Evolutionary conservation across 345 rosid species (phyloP).

Genomic region (Salix brachista): DNA sequence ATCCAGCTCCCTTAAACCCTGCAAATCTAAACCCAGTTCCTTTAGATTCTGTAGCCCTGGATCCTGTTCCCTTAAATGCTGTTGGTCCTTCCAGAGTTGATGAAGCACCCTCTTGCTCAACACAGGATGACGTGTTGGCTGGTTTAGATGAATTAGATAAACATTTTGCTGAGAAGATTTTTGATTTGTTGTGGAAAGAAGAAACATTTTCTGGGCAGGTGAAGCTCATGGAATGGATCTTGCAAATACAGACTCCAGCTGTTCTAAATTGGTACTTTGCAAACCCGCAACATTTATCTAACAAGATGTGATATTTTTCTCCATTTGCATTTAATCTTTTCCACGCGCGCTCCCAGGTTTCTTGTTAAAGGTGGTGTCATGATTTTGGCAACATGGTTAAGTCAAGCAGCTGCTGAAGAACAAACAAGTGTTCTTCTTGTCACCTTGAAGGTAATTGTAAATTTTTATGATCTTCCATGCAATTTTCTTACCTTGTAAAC

Average conservation of each 20-base stretch:
- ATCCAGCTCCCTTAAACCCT: constrained; percentile 13
- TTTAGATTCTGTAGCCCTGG: neutral
- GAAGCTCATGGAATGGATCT: constrained; percentile 89
- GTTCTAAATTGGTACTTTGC: constrained; percentile 64
- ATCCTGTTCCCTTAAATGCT: constrained; percentile 8
- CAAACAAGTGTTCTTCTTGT: constrained; percentile 72
- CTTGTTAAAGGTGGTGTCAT: constrained; percentile 82
- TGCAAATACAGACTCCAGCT: constrained; percentile 70
- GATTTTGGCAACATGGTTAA: constrained; percentile 91
- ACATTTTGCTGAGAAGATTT: constrained; percentile 68
- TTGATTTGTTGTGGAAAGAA: constrained; percentile 59
- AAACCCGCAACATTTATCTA: constrained; percentile 7
- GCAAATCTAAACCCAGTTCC: neutral
- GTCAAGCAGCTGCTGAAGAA: constrained; percentile 83
- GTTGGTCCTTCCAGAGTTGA: constrained; percentile 30
- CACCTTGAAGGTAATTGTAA: constrained; percentile 53
- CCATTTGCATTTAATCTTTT: constrained; percentile 8
- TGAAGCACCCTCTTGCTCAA: constrained; percentile 50
- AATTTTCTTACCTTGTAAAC: neutral
- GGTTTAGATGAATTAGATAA: constrained; percentile 62
- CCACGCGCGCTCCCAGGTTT: constrained; percentile 54
- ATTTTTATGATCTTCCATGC: constrained; percentile 1
- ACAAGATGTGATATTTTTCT: constrained; percentile 2
- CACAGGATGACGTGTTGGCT: constrained; percentile 47
- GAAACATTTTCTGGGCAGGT: constrained; percentile 91